Evolutionary conservation across 2,329 filamentous ascomycete species (phyloP).

Genomic region (Lasiodiplodia gonubiensis): DNA sequence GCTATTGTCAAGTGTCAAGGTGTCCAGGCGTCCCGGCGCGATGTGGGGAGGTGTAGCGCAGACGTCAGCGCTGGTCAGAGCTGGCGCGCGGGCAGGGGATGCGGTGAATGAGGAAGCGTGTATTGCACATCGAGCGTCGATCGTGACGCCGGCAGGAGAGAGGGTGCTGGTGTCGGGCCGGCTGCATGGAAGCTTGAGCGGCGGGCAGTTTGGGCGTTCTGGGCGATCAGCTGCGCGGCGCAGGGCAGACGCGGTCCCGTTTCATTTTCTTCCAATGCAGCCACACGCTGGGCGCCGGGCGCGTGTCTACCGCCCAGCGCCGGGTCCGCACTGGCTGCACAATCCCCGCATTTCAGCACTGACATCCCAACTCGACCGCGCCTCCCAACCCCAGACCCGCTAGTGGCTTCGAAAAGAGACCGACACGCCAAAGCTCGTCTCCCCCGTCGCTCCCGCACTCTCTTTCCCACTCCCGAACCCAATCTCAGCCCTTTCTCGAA

Average conservation of each 20-base stretch:
- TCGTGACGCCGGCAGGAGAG: conserved; percentile 9
- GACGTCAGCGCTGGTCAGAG: conserved; percentile 12
- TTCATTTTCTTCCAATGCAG: conserved; percentile 14
- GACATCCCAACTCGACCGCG: conserved; percentile 19
- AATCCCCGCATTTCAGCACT: conserved; percentile 20
- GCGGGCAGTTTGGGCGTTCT: background rate
- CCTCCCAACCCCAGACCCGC: conserved; percentile 11
- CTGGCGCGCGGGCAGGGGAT: conserved; percentile 7
- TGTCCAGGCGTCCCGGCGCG: background rate
- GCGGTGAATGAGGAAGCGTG: conserved; percentile 22
- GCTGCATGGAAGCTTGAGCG: conserved; percentile 10
- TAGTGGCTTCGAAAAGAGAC: conserved; percentile 10
- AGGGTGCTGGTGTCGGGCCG: conserved; percentile 13
- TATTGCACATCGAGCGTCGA: conserved; percentile 22
- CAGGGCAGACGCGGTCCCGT: conserved; percentile 1
- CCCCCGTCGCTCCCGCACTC: conserved; percentile 13
- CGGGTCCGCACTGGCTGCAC: conserved; percentile 13
- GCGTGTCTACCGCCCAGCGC: background rate
- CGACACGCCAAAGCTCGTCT: conserved; percentile 15
- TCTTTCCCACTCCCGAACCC: background rate
- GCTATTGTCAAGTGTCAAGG: conserved; percentile 21
- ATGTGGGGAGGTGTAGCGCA: background rate
- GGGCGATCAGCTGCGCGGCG: background rate
- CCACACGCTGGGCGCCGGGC: conserved; percentile 8
- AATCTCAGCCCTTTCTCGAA: conserved; percentile 16